Evolutionary conservation across 257 asterid species (phyloP), one percentile per base, ranked within the genome.

Genomic region (Nicotiana knightiana): DNA sequence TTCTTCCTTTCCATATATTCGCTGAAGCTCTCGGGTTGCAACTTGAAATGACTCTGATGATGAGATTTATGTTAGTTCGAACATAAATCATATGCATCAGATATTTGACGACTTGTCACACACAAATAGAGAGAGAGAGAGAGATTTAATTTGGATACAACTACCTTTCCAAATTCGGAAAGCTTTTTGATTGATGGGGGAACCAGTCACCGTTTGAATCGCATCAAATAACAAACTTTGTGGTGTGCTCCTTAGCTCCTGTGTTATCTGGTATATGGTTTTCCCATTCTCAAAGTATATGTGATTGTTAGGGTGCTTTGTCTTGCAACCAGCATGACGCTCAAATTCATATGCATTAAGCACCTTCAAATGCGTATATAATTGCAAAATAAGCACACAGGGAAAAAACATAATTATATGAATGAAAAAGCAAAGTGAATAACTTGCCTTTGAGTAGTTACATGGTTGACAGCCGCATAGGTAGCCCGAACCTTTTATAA

Each of bases 301-400:
- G 92, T 94, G 98, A 87, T 91, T 94, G 89, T 94, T 94, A 2
- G 99, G 99, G 89, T 95, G 98, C 88, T 94, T 96, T 32, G 99
- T 92, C 89, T 96, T 96, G 91, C 91, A 87, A 83, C 91, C 91
- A 71, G 99, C 98, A 84, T 94, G 99, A 4, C 97, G 94, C 92
- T 96, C 98, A 88, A 96, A 94, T 84, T 92, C 98, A 78, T 88
- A 93, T 7, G 99, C 99, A 81, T 93, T 96, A 35, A 94, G 94
- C 63, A 93, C 97, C 99, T 96, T 33, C 71, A 64, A 70, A 79
- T 78, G 48, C 16, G 53, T 65, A 9, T 28, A 59, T 18, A 66
- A 28, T 65, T 30, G 61, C 54, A 66, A 51, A 24, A 35, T 70
- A 51, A 35, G 13, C 68, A 33, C 18, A 55, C 15, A 18, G 10